Percentiles rank a stretch among this genome's conserved stretches.
These are phyloP conservation scores for Baorangia bicolor DNA, from an alignment of 768 basidiomycete species.

Conservation along the genomic window DNA sequence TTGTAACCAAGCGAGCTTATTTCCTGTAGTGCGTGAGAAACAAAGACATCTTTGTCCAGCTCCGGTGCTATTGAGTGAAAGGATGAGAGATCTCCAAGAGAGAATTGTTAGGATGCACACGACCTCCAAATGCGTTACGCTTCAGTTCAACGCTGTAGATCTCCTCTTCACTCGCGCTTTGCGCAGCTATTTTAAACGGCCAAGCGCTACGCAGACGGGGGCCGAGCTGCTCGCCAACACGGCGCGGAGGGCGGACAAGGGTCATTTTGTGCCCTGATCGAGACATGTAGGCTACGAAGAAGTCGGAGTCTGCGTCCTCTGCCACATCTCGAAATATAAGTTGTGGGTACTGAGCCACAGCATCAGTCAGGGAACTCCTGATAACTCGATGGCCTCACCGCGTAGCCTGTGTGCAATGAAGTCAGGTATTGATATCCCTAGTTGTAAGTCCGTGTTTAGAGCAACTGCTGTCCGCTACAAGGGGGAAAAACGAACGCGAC, in stretches of 20 bases:
- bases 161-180: constrained; percentile 48
- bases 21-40: constrained; percentile 62
- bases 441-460: constrained; percentile 10
- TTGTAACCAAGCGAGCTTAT: constrained; percentile 56
- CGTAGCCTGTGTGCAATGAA: constrained; percentile 53
- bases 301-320: constrained; percentile 48
- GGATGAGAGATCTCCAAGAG: neutral
- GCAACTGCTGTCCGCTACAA: constrained; percentile 3
- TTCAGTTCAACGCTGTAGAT: constrained; percentile 58
- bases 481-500: constrained; percentile 44
- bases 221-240: constrained; percentile 38
- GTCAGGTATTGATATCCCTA: constrained; percentile 77
- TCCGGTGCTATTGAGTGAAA: constrained; percentile 33
- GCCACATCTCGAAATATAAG: constrained; percentile 62
- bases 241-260: constrained; percentile 41
- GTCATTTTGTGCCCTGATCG: constrained; percentile 55
- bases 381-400: constrained; percentile 38
- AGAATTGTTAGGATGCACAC: neutral
- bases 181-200: constrained; percentile 41
- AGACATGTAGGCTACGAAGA: constrained; percentile 68
- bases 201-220: constrained; percentile 40
- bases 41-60: constrained; percentile 53
- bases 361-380: constrained; percentile 8
- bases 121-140: constrained; percentile 38
- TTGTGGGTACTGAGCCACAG: constrained; percentile 49